A percentile compares a stretch with the other conserved stretches of the same genome.
Conservation (phyloP, 257 asterid species). For the Coffea canephora region DNA sequence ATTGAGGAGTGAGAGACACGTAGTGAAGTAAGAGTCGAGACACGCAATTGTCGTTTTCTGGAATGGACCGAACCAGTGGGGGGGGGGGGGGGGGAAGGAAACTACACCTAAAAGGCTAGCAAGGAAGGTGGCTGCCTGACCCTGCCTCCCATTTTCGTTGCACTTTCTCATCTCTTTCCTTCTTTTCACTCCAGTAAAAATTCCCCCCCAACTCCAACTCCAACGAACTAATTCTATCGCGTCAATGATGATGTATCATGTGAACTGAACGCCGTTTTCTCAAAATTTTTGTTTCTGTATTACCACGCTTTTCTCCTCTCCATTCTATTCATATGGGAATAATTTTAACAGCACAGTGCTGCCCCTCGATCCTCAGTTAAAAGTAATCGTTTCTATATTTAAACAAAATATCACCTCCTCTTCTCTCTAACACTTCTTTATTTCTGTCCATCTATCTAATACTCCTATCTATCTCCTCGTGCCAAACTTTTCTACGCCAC, state of each 20-base stretch:
- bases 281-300: neutral
- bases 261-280: constrained; percentile 8
- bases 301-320: neutral
- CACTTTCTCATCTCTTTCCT: constrained; percentile 45
- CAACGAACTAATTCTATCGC: neutral
- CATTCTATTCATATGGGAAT: neutral
- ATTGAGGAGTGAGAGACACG: constrained; percentile 7
- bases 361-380: neutral
- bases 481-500: neutral
- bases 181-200: neutral
- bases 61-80: neutral
- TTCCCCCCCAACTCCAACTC: too few relatives aligned
- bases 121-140: constrained; percentile 9
- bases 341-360: too few relatives aligned
- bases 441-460: neutral
- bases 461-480: neutral
- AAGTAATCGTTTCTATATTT: constrained; percentile 6
- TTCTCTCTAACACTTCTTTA: neutral
- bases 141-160: constrained; percentile 31
- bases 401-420: neutral
- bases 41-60: constrained; percentile 34
- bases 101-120: neutral
- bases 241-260: neutral
- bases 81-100: neutral
- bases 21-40: constrained; percentile 3